Evolutionary conservation across 148 eudicot species (phyloP), one percentile per base, ranked within the genome.

Genomic region (Cornus florida): DNA sequence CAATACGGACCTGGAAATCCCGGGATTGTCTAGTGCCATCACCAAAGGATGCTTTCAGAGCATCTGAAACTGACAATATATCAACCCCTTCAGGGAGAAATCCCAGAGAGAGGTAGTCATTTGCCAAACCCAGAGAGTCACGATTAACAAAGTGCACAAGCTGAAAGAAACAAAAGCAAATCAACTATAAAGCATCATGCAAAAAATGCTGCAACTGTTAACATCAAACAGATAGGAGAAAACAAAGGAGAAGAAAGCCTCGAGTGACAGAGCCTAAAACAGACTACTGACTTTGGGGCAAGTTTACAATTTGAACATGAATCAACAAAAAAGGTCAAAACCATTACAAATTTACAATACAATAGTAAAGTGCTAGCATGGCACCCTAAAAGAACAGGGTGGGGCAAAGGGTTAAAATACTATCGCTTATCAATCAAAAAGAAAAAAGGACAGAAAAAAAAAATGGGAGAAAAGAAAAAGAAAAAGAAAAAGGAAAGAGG

Each of bases 71-170:
- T 80, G 87, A 82, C 74, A 85, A 86, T 75, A 90, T 80, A 75
- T 93, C 92, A 71, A 90, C 87, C 74, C 94, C 98, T 87, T 96
- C 99, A 20, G 97, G 95, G 69, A 96, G 70, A 87, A 96, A 96
- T 81, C 99, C 99, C 82, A 96, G 83, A 75, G 99, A 93, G 48
- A 92, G 90, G 80, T 92, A 96, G 78, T 96, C 99, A 86, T 93
- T 93, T 76, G 99, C 99, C 82, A 96, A 87, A 67, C 99, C 93
- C 85, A 91, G 75, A 76, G 99, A 94, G 79, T 96, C 99, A 74
- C 98, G 99, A 78, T 96, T 96, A 48, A 96, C 99, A 79, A 96
- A 96, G 92, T 96, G 99, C 88, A 96, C 99, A 81, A 96, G 93
- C 99, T 96, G 95, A 81, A 89, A 82, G 16, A 81, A 78, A 75